Base-by-base conservation (phyloP, 2,329 filamentous ascomycete species). In the Metarhizium brunneum region DNA sequence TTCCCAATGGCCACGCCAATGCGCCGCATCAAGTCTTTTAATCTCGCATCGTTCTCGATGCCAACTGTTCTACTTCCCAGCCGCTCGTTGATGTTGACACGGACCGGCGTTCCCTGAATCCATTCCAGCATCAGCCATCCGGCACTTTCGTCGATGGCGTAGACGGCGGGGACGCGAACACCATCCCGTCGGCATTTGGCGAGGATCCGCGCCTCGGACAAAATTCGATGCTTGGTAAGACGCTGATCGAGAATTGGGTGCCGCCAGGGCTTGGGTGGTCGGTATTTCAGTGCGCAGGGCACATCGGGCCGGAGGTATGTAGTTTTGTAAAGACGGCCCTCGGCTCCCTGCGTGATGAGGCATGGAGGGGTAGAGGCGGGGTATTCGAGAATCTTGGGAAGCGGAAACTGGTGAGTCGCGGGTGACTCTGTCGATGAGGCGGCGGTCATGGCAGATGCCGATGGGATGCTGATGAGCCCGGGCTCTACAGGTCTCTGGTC, bases 261-360 rank as follows among this genome's bases (percentile, higher is more conserved):
- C 20, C 94, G 84, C 81, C 95, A 99, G 30, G 88, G 83, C 74
- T 99, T 99, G 30, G 85, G 79, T 0, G 92, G 92, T 0, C 94
- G 89, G 78, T 95, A 85, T 75, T 99, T 99, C 59, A 97, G 83
- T 1, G 92, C 90, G 67, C 85, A 88, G 14, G 87, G 82, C 10
- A 82, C 76, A 56, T 77, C 69, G 43, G 88, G 81, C 1, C 80
- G 69, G 54, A 96, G 85, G 73, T 90, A 95, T 55, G 83, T 85
- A 18, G 90, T 92, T 70, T 85, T 86, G 82, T 95, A 97, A 67
- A 99, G 83, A 61, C 92, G 90, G 58, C 90, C 92, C 82, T 99
- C 94, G 68, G 94, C 94, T 73, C 94, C 94, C 79, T 97, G 94
- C 56, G 90, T 86, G 63, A 97, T 83, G 66, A 96, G 87, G 51